Evolutionary conservation across 257 asterid genomes (phyloP), one percentile per base, ranked within the genome.

Genomic region (Linaria vulgaris): DNA sequence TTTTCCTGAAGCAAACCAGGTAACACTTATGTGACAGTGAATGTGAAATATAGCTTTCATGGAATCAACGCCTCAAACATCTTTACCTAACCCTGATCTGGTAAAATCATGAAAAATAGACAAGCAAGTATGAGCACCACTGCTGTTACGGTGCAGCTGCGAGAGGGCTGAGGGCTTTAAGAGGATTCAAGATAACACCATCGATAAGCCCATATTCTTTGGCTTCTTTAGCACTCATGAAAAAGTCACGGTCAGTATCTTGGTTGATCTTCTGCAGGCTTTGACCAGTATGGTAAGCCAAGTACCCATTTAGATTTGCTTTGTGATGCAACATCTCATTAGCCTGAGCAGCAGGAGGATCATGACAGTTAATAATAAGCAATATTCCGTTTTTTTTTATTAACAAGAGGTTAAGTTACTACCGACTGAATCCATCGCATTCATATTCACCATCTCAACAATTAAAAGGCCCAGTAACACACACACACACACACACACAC

Each of bases 181-280:
- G 77, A 27, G 99, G 97, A 70, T 89, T 92, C 91, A 69, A 37
- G 80, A 94, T 94, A 50, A 94, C 94, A 7, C 95, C 94, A 37
- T 94, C 99, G 43, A 94, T 82, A 59, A 92, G 83, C 50, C 99
- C 99, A 8, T 94, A 94, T 2, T 87, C 96, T 74, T 87, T 87
- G 66, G 99, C 99, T 77, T 94, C 99, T 73, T 85, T 87, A 22
- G 99, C 92, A 62, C 99, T 87, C 99, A 90, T 94, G 84, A 90
- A 94, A 69, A 79, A 94, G 61, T 94, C 99, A 3, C 95, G 96
- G 57, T 90, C 99, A 0, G 97, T 94, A 71, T 94, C 99, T 63
- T 85, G 77, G 72, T 94, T 81, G 73, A 94, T 90, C 91, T 81
- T 84, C 71, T 89, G 90, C 1, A 94, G 83, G 81, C 90, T 94